Evolutionary conservation across 73 alveolate species (phyloP).

Genomic region (Tetrahymena malaccensis): DNA sequence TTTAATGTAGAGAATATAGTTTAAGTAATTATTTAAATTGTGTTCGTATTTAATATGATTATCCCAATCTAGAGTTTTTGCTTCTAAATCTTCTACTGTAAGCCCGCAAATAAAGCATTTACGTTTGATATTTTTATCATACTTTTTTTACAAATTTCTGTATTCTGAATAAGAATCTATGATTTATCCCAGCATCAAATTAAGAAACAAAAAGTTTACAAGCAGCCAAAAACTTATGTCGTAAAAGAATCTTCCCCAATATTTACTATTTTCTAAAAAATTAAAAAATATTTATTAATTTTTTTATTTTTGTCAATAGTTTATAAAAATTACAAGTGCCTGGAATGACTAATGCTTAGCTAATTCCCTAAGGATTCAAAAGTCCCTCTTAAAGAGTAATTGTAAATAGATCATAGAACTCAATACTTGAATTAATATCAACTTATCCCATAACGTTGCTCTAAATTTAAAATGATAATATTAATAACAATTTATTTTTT

Average conservation of each 20-base stretch:
- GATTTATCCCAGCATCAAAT: constrained; percentile 59
- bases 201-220: constrained; percentile 58
- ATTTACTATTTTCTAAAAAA: neutral
- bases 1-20: constrained; percentile 35
- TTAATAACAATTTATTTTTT: neutral
- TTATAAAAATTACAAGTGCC: neutral
- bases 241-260: constrained; percentile 52
- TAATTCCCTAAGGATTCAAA: constrained; percentile 79
- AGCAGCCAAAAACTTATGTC: constrained; percentile 67
- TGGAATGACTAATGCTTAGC: constrained; percentile 46
- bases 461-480: neutral
- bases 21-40: constrained; percentile 43
- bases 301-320: neutral
- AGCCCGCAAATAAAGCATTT: constrained; percentile 79
- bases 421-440: constrained; percentile 38
- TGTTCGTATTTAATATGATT: constrained; percentile 48
- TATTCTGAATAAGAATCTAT: constrained; percentile 72
- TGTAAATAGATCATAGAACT: constrained; percentile 57
- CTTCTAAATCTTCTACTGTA: constrained; percentile 46
- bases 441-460: neutral
- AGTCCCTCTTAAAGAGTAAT: constrained; percentile 67
- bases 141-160: constrained; percentile 47
- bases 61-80: neutral
- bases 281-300: neutral
- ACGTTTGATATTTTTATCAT: constrained; percentile 53